phyloP scores from a whole-genome alignment of 805 yeast species.

The Candida ascalaphidarum region DNA sequence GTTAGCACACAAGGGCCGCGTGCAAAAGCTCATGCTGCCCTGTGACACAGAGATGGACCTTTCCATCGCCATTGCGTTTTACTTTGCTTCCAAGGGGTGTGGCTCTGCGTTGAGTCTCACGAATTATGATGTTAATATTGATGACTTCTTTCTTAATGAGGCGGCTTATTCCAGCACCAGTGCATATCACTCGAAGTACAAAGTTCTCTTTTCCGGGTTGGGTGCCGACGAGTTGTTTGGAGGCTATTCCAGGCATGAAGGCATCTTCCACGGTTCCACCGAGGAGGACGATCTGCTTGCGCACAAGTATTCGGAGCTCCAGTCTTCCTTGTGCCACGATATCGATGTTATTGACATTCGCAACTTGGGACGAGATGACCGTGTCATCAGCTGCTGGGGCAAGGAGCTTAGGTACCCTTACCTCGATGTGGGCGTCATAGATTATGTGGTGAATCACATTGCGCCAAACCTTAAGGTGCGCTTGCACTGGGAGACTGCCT shows the following conservation, averaged over 20 bases:
- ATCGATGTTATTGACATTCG: constrained; percentile 67
- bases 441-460: constrained; percentile 35
- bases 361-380: constrained; percentile 86
- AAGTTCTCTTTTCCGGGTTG: constrained; percentile 79
- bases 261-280: constrained; percentile 30
- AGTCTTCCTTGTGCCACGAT: constrained; percentile 58
- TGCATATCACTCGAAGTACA: constrained; percentile 43
- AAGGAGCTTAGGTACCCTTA: constrained; percentile 87
- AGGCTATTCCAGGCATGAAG: constrained; percentile 83
- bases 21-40: constrained; percentile 69
- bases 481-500: constrained; percentile 15
- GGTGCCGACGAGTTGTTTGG: constrained; percentile 98
- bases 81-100: constrained; percentile 69
- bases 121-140: constrained; percentile 6
- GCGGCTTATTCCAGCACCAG: not conserved
- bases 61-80: constrained; percentile 91
- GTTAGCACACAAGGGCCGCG: constrained; percentile 38
- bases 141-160: constrained; percentile 8
- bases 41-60: constrained; percentile 89
- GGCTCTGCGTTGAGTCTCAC: constrained; percentile 17
- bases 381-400: constrained; percentile 80
- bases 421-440: constrained; percentile 55
- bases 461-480: constrained; percentile 40
- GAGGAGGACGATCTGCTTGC: constrained; percentile 9
- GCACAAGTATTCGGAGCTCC: constrained; percentile 31